Evolutionary conservation across 148 eudicot species (phyloP).

Genomic region (Arbutus unedo): DNA sequence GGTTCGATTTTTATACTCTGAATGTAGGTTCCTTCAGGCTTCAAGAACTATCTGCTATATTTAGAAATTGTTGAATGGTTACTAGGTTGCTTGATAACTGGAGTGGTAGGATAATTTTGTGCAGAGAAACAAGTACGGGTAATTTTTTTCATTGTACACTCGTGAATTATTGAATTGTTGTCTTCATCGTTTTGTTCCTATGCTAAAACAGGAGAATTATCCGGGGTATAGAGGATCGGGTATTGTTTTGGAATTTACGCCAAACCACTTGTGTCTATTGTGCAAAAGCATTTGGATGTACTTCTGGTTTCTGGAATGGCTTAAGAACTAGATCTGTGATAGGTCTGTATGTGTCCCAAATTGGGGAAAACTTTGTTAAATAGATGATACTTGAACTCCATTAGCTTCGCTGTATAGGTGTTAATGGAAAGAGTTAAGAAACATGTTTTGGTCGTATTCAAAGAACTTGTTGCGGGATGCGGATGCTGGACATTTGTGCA

Average conservation of each 20-base stretch:
- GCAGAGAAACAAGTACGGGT: neutral
- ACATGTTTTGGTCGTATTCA: neutral
- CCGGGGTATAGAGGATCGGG: neutral
- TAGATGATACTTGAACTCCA: neutral
- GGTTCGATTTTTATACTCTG: neutral
- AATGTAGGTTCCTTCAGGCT: neutral
- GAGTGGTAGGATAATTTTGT: neutral
- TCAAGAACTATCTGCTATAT: neutral
- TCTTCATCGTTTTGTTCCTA: too few species aligned
- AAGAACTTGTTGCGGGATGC: neutral
- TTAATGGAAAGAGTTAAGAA: neutral
- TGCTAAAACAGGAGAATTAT: too few species aligned
- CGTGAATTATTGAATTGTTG: too few species aligned
- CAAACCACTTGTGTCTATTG: neutral
- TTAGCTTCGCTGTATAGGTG: neutral
- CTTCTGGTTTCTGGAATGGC: neutral
- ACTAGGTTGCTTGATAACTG: neutral
- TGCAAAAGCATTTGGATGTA: neutral
- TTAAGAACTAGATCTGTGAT: neutral
- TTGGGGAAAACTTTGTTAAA: neutral
- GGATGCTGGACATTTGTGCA: neutral
- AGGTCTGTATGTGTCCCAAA: too few species aligned
- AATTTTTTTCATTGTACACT: neutral
- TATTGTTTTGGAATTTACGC: neutral
- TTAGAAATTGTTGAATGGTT: neutral